Evolutionary conservation across 768 basidiomycete species (phyloP).

Genomic region (Hygrocybe coccinea): DNA sequence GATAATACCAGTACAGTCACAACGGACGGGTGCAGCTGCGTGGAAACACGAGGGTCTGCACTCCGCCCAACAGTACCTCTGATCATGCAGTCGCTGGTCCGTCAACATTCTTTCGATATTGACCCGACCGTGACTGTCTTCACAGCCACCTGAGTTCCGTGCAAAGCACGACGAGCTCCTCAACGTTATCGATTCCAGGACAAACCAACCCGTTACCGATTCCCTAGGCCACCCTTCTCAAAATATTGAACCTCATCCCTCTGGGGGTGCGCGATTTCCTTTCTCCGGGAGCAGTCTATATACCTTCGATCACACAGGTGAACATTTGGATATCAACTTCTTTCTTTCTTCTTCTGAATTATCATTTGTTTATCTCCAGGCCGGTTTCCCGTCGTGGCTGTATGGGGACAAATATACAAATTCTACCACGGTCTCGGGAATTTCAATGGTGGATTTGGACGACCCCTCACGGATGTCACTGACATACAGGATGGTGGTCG

Average conservation of each 20-base stretch:
- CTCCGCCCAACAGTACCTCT: too few relatives aligned
- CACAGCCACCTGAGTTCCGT: slow-evolving; percentile 5
- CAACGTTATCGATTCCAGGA: slow-evolving; percentile 6
- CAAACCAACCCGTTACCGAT: slow-evolving; percentile 2
- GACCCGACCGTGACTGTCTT: too few relatives aligned
- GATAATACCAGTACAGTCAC: too few relatives aligned
- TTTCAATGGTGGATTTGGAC: slow-evolving; percentile 5
- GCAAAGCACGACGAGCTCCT: slow-evolving; percentile 5
- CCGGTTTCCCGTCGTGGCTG: slow-evolving; percentile 2
- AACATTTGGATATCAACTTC: too few relatives aligned
- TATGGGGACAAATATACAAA: slow-evolving; percentile 1
- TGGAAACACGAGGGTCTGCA: too few relatives aligned
- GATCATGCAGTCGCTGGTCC: too few relatives aligned
- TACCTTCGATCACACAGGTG: slow-evolving; percentile 2
- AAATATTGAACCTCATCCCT: neutral
- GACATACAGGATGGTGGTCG: slow-evolving; percentile 8
- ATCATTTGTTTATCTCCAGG: neutral
- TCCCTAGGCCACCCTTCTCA: neutral
- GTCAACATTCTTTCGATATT: too few relatives aligned
- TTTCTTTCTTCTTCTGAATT: neutral
- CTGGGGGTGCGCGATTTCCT: neutral
- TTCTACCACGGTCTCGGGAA: neutral
- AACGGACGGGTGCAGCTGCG: too few relatives aligned
- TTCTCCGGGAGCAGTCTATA: neutral
- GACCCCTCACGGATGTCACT: slow-evolving; percentile 5